A percentile compares a stretch with the other conserved stretches of the same genome.
Evolutionary conservation across 345 rosid genomes (phyloP).

Genomic region (Carallia brachiata): DNA sequence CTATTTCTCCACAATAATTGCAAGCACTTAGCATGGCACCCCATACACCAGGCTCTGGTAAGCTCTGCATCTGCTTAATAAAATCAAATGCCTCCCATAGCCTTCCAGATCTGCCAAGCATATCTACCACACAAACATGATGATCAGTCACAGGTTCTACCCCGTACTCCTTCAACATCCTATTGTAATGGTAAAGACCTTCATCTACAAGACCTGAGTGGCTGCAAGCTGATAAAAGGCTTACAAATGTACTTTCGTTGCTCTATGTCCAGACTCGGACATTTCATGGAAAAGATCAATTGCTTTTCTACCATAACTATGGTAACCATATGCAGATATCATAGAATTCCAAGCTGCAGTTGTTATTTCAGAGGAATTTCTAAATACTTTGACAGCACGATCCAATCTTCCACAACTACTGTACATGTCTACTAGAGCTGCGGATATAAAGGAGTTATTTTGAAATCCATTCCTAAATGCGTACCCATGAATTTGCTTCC

Average conservation of each 20-base stretch:
- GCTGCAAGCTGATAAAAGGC: slow-evolving; percentile 53
- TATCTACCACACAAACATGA: slow-evolving; percentile 45
- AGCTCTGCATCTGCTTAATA: slow-evolving; percentile 30
- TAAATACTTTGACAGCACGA: slow-evolving; percentile 37
- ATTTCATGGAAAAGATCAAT: slow-evolving; percentile 44
- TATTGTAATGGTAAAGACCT: slow-evolving; percentile 43
- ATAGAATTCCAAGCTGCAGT: slow-evolving; percentile 47
- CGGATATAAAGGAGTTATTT: slow-evolving; percentile 39
- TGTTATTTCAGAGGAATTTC: slow-evolving; percentile 31
- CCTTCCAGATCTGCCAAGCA: slow-evolving; percentile 58
- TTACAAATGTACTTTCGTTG: slow-evolving; percentile 49
- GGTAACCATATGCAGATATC: slow-evolving; percentile 55
- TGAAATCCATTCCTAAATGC: slow-evolving; percentile 39
- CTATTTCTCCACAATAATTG: slow-evolving; percentile 39
- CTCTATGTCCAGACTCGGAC: slow-evolving; percentile 28
- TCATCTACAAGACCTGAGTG: slow-evolving; percentile 48
- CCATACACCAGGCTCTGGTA: slow-evolving; percentile 45
- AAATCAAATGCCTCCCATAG: slow-evolving; percentile 51
- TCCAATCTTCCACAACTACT: slow-evolving; percentile 52
- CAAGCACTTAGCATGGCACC: slow-evolving; percentile 63
- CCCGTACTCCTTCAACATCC: slow-evolving; percentile 38
- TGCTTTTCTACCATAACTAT: slow-evolving; percentile 48
- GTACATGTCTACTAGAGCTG: slow-evolving; percentile 58
- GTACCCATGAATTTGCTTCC: slow-evolving; percentile 51
- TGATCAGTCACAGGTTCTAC: slow-evolving; percentile 49